Conservation (phyloP, 169 alveolate genomes). For the Perkinsus marinus region DNA sequence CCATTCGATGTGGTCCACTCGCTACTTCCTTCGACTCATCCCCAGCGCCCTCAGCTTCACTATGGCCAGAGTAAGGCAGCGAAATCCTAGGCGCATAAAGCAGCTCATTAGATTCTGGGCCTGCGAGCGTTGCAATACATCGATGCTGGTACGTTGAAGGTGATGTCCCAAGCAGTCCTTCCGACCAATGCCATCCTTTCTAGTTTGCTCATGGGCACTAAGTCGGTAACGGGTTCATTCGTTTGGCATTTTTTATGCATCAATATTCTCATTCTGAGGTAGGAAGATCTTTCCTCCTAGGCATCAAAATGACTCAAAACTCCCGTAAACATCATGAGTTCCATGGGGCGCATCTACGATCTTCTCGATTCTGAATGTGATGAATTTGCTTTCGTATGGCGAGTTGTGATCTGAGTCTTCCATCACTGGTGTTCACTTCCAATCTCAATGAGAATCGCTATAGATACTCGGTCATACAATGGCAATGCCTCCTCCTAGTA, state of each 20-base stretch:
- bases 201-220: background rate
- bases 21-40: background rate
- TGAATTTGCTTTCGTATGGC: background rate
- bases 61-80: background rate
- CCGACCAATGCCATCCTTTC: background rate
- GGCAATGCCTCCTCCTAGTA: background rate
- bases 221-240: background rate
- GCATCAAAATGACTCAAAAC: too few relatives aligned
- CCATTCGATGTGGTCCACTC: background rate
- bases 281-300: too few relatives aligned
- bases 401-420: background rate
- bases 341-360: too few relatives aligned
- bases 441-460: background rate
- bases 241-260: background rate
- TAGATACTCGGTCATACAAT: background rate
- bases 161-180: background rate
- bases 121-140: background rate
- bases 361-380: too few relatives aligned
- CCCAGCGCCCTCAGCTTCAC: background rate
- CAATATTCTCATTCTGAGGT: too few relatives aligned
- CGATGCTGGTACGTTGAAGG: background rate
- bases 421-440: background rate
- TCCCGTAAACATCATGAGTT: too few relatives aligned
- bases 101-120: background rate
- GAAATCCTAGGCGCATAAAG: background rate